phyloP scores from a whole-genome alignment of 345 rosid species.

The Erucastrum elatum region DNA sequence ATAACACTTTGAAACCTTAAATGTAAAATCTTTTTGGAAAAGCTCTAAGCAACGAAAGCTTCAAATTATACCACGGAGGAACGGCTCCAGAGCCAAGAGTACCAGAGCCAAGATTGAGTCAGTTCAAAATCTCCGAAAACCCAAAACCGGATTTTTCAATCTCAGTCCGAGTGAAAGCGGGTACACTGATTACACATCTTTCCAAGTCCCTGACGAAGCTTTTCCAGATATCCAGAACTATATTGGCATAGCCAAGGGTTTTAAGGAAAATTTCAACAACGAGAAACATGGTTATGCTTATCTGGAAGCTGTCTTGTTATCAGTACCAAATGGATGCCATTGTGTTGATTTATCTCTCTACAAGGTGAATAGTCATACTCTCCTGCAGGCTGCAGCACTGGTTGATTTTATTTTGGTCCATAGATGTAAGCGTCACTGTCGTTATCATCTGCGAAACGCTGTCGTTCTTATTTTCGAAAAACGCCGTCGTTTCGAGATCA shows the following conservation, averaged over 20 bases:
- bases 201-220: slow-evolving; percentile 58
- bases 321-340: slow-evolving; percentile 57
- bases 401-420: not conserved
- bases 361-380: slow-evolving; percentile 53
- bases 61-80: too few relatives aligned
- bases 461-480: not conserved
- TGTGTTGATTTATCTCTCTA: slow-evolving; percentile 79
- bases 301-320: slow-evolving; percentile 62
- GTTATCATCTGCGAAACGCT: too few relatives aligned
- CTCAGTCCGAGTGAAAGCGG: too few relatives aligned
- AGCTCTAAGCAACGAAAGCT: too few relatives aligned
- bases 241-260: slow-evolving; percentile 63
- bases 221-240: slow-evolving; percentile 51
- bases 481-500: not conserved
- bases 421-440: not conserved
- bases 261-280: slow-evolving; percentile 36
- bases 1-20: too few relatives aligned
- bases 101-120: too few relatives aligned
- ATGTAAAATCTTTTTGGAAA: too few relatives aligned
- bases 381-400: not conserved
- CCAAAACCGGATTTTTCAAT: too few relatives aligned
- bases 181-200: slow-evolving; percentile 61
- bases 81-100: too few relatives aligned
- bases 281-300: slow-evolving; percentile 42
- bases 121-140: too few relatives aligned